Base-by-base conservation (phyloP, 805 yeast species). In the Lipomyces chichibuensis region DNA sequence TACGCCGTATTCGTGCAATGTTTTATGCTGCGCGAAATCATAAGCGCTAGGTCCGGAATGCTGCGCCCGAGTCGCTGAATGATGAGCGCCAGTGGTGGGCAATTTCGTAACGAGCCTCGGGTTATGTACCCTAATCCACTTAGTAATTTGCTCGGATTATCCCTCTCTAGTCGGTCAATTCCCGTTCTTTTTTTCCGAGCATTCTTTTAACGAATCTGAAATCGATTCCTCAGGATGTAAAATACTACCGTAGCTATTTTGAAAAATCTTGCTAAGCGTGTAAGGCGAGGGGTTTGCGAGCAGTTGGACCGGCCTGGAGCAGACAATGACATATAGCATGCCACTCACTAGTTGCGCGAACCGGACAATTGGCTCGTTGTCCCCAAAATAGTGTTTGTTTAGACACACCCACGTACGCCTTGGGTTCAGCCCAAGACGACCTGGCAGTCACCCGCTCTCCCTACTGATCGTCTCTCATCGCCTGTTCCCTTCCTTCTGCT, bases 401-500 rank as follows among this genome's bases (percentile, higher is more conserved):
- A 13, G 43, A 14, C 25, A n/a, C 8, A 43, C 14, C 49, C 49
- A 17, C 23, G 49, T 8, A n/a, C 49, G 25, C 49, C 23, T 43
- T 17, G 1, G n/a, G n/a, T n/a, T n/a, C 5, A 37, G 49, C 9
- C 20, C 20, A 14, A 5, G n/a, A 1, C 14, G 3, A 17, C n/a
- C 20, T 43, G 8, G n/a, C 62, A 17, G 39, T 57, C 49, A 35
- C 32, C 25, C 35, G 25, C 54, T 20, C 27, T 11, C 61, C 20
- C 51, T 25, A n/a, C 43, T n/a, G 20, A 11, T 27, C 23, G 17
- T 20, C 32, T 35, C 51, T 43, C 55, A 39, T 43, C 59, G 58
- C 8, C 54, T 58, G 29, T 43, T 57, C 23, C 20, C 61, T 29
- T 46, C 62, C 49, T 52, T 62, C 39, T 23, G 14, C 52, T n/a